A percentile compares a stretch with the other conserved stretches of the same genome.
These are phyloP conservation scores for Sporothrix schenckii DNA, from an alignment of 2,329 filamentous ascomycete genomes.

Conservation along the genomic window DNA sequence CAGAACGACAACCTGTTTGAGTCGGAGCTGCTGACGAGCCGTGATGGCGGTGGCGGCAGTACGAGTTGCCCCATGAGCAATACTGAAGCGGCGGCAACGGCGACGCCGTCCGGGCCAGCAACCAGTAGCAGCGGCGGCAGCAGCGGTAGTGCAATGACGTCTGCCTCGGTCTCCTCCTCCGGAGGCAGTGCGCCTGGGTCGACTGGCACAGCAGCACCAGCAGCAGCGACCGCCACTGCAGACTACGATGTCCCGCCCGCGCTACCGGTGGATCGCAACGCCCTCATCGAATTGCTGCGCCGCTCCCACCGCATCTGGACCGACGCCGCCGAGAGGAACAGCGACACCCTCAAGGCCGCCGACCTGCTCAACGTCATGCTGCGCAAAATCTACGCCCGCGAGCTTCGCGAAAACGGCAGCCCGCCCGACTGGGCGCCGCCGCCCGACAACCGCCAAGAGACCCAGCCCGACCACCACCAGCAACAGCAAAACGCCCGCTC, in stretches of 20 bases:
- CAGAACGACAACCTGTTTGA: constrained; percentile 45
- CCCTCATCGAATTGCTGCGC: constrained; percentile 48
- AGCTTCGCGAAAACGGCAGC: constrained; percentile 21
- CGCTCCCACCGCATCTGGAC: constrained; percentile 52
- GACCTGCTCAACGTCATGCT: constrained; percentile 51
- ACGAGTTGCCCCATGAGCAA: too few relatives aligned
- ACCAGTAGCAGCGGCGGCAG: constrained; percentile 39
- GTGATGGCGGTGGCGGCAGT: not conserved
- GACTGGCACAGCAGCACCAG: constrained; percentile 32
- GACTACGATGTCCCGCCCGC: constrained; percentile 23
- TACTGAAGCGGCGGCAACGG: constrained; percentile 38
- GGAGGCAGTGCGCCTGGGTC: too few relatives aligned
- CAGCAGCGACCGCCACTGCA: constrained; percentile 43
- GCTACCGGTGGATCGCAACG: constrained; percentile 36
- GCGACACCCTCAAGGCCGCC: constrained; percentile 52
- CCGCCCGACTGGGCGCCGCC: constrained; percentile 25
- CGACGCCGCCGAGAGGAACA: constrained; percentile 44
- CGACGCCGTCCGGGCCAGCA: constrained; percentile 35
- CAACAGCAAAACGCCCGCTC: not conserved
- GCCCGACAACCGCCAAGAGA: not conserved
- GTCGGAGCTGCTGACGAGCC: constrained; percentile 31
- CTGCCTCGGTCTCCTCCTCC: too few relatives aligned
- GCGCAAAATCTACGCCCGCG: constrained; percentile 32
- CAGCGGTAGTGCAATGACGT: not conserved
- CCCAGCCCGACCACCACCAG: not conserved